A percentile compares a stretch with the other conserved stretches of the same genome.
phyloP scores from a whole-genome alignment of 192 early-diverging fungal species.

The Helicostylum pulchrum region DNA sequence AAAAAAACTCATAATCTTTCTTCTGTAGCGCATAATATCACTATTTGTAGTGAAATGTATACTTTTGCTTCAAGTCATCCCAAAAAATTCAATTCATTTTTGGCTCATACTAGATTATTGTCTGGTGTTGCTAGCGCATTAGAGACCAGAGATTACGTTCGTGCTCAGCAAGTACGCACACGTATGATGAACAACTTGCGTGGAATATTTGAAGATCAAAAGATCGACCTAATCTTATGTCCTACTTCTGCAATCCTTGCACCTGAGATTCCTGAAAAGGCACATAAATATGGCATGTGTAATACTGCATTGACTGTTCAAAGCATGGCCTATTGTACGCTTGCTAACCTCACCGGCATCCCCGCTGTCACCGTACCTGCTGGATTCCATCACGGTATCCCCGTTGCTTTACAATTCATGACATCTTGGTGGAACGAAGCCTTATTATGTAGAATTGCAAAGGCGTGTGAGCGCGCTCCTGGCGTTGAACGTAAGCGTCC shows the following conservation, averaged over 20 bases:
- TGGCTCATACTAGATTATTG: conserved; percentile 44
- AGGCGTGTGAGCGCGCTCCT: conserved; percentile 46
- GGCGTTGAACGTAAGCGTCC: conserved; percentile 37
- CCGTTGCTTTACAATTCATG: conserved; percentile 68
- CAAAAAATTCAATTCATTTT: conserved; percentile 29
- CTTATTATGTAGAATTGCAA: conserved; percentile 55
- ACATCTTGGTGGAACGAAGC: conserved; percentile 69
- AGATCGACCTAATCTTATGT: conserved; percentile 61
- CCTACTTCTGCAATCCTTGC: conserved; percentile 58
- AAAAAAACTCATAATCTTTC: not conserved
- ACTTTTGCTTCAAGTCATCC: conserved; percentile 30
- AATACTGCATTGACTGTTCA: conserved; percentile 50
- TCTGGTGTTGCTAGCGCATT: conserved; percentile 34
- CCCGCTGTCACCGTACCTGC: conserved; percentile 61
- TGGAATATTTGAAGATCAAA: conserved; percentile 39
- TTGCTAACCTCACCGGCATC: conserved; percentile 65
- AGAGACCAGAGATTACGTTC: conserved; percentile 45
- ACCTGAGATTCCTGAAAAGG: conserved; percentile 45
- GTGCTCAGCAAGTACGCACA: conserved; percentile 51
- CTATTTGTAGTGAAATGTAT: conserved; percentile 61
- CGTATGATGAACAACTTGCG: conserved; percentile 51
- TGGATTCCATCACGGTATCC: conserved; percentile 55
- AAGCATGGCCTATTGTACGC: conserved; percentile 56
- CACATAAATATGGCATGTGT: conserved; percentile 46
- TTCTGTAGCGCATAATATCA: conserved; percentile 54